Conservation (phyloP, 306 rosid species). For the Myrica gale region DNA sequence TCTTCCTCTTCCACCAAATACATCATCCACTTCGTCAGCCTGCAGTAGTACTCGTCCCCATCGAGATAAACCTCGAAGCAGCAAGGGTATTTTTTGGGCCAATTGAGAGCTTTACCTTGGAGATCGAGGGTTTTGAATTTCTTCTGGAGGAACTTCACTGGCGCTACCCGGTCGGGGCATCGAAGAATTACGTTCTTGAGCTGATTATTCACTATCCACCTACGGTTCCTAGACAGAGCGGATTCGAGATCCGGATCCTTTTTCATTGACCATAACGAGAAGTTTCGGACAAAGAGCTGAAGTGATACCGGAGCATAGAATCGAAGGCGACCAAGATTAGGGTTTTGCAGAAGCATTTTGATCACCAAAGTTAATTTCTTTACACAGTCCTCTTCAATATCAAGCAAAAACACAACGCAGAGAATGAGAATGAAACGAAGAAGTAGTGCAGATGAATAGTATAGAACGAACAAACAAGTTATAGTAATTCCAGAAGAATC, state of each 20-base stretch:
- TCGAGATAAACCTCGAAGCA: slow-evolving; percentile 59
- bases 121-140: slow-evolving; percentile 85
- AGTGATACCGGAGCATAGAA: slow-evolving; percentile 1
- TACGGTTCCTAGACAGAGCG: slow-evolving; percentile 69
- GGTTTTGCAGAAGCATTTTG: slow-evolving; percentile 7
- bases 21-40: slow-evolving; percentile 67
- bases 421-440: not conserved
- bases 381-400: not conserved
- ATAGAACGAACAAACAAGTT: not conserved
- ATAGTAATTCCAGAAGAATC: not conserved
- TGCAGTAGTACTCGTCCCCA: slow-evolving; percentile 43
- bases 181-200: slow-evolving; percentile 75
- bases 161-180: slow-evolving; percentile 55
- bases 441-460: not conserved
- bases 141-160: slow-evolving; percentile 62
- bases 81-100: slow-evolving; percentile 80
- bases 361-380: slow-evolving; percentile 3
- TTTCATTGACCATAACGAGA: slow-evolving; percentile 82
- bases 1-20: slow-evolving; percentile 70
- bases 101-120: slow-evolving; percentile 78
- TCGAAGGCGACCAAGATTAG: not conserved
- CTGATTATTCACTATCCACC: slow-evolving; percentile 86
- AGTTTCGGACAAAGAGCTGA: slow-evolving; percentile 33
- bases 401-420: not conserved
- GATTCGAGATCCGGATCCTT: slow-evolving; percentile 81